A percentile compares a stretch with the other conserved stretches of the same genome.
These are phyloP conservation scores for Dillenia turbinata DNA, from an alignment of 164 flowering plant species.

Conservation along the genomic window DNA sequence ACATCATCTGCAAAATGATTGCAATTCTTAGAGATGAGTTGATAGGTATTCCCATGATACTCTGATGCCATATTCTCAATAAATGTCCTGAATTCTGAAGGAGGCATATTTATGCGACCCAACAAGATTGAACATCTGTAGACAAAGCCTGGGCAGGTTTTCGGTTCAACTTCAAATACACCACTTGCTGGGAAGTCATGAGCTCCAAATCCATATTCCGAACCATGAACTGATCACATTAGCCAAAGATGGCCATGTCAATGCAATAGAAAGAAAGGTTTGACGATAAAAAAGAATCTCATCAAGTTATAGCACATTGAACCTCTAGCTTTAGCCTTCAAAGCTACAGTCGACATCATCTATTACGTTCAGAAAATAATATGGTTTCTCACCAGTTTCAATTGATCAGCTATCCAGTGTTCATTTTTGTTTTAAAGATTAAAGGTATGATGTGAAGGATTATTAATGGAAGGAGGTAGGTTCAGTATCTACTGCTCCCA, in stretches of 20 bases:
- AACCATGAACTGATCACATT: constrained; percentile 59
- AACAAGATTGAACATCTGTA: constrained; percentile 60
- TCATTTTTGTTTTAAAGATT: no score
- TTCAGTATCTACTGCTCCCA: no score
- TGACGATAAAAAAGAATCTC: neutral
- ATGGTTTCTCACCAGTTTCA: no score
- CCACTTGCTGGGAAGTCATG: constrained; percentile 86
- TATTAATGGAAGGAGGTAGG: no score
- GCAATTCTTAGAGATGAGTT: constrained; percentile 84
- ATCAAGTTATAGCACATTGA: neutral
- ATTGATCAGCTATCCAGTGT: no score
- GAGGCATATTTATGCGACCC: constrained; percentile 50
- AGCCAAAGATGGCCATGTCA: constrained; percentile 1
- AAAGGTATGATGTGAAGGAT: no score
- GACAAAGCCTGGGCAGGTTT: constrained; percentile 73
- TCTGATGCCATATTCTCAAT: constrained; percentile 62
- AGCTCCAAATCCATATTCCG: constrained; percentile 91
- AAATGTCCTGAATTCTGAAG: constrained; percentile 52
- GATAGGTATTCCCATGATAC: constrained; percentile 88
- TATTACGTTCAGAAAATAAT: no score
- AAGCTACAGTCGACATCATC: no score
- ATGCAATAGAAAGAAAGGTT: neutral
- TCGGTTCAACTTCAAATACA: constrained; percentile 89
- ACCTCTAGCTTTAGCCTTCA: no score
- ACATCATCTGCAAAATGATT: constrained; percentile 84